phyloP scores from a whole-genome alignment of 2,329 filamentous ascomycete species.

The Aspergillus ustus region DNA sequence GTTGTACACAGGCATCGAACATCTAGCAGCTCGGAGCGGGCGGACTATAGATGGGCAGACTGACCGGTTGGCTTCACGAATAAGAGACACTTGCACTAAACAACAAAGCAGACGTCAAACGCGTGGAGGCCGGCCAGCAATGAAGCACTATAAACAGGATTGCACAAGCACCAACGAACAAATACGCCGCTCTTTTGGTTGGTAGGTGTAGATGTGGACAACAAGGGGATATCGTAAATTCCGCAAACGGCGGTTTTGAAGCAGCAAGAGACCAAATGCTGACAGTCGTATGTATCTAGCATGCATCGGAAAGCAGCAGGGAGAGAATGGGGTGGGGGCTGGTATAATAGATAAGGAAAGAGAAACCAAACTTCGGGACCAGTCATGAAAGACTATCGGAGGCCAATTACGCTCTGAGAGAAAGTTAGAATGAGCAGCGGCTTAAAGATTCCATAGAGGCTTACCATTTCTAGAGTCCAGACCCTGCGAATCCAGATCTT shows the following conservation, averaged over 20 bases:
- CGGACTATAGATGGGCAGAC: background rate
- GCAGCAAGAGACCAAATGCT: slow-evolving; percentile 21
- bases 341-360: slow-evolving; percentile 27
- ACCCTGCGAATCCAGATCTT: slow-evolving; percentile 99
- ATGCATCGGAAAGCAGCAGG: slow-evolving; percentile 15
- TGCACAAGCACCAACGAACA: slow-evolving; percentile 24
- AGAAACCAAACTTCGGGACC: slow-evolving; percentile 22
- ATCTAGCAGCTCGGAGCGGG: slow-evolving; percentile 5
- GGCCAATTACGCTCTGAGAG: slow-evolving; percentile 76
- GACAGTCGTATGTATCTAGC: slow-evolving; percentile 19
- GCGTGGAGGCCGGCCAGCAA: slow-evolving; percentile 24
- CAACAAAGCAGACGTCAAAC: slow-evolving; percentile 16
- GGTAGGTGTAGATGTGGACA: slow-evolving; percentile 19
- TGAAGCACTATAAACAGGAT: slow-evolving; percentile 25
- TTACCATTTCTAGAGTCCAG: slow-evolving; percentile 95
- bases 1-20: background rate
- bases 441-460: slow-evolving; percentile 22
- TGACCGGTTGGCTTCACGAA: background rate
- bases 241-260: slow-evolving; percentile 22
- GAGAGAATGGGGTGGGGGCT: slow-evolving; percentile 21
- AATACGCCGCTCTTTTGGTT: slow-evolving; percentile 27
- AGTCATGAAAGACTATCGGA: slow-evolving; percentile 55
- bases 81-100: background rate
- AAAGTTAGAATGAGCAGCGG: slow-evolving; percentile 24
- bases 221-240: slow-evolving; percentile 31